These are phyloP conservation scores for Arthrobotrys musiformis DNA, from an alignment of 2,329 filamentous ascomycete species.

Conservation along the genomic window DNA sequence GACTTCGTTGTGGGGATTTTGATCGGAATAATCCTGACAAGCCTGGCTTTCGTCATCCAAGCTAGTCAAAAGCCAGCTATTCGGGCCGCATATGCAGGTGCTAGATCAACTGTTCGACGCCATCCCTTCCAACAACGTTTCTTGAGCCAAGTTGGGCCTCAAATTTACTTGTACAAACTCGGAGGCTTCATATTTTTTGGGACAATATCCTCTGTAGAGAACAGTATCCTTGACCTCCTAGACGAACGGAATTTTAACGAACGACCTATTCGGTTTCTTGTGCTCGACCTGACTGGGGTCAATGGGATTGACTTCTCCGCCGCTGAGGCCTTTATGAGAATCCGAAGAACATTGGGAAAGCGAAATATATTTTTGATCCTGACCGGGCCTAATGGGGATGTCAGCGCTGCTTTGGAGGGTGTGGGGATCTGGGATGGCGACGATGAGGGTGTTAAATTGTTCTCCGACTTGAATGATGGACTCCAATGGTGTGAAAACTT, in stretches of 20 bases:
- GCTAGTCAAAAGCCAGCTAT: conserved; percentile 90
- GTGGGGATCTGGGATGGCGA: conserved; percentile 78
- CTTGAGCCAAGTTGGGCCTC: conserved; percentile 82
- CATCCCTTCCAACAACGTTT: conserved; percentile 91
- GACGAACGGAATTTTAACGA: conserved; percentile 81
- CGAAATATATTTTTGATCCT: conserved; percentile 83
- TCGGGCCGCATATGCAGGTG: conserved; percentile 87
- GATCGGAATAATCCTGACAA: conserved; percentile 89
- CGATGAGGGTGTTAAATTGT: conserved; percentile 78
- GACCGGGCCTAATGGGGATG: conserved; percentile 78
- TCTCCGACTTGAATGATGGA: conserved; percentile 90
- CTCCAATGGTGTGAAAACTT: conserved; percentile 96
- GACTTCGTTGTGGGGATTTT: conserved; percentile 97
- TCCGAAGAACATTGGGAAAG: conserved; percentile 82
- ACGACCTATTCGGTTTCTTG: conserved; percentile 85
- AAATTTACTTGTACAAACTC: conserved; percentile 91
- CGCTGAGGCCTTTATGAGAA: conserved; percentile 91
- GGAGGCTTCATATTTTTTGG: conserved; percentile 98
- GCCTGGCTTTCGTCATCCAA: conserved; percentile 89
- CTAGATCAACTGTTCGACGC: conserved; percentile 89
- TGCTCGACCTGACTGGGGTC: conserved; percentile 89
- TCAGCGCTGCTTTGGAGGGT: conserved; percentile 81
- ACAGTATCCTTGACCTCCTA: conserved; percentile 82
- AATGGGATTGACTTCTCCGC: conserved; percentile 95
- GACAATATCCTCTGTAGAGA: conserved; percentile 94